Evolutionary conservation across 2,329 filamentous ascomycete genomes (phyloP).

Genomic region (Aureobasidium uvarum): DNA sequence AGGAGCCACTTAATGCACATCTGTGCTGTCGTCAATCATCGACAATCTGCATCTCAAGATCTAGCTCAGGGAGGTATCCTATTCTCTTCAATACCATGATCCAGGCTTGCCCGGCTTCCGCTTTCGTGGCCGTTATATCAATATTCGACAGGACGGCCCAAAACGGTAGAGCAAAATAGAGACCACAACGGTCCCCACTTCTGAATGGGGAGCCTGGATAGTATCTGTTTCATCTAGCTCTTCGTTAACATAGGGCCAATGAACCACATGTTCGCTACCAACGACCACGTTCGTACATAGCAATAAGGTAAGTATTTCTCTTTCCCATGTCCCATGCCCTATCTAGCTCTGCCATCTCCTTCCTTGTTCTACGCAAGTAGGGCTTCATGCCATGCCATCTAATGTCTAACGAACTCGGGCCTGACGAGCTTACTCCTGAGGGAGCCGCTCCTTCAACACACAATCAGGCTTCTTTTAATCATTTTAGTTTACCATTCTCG

Average conservation of each 20-base stretch:
- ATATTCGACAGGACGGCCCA: slow-evolving; percentile 7
- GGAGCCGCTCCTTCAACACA: background rate
- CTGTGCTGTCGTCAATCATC: background rate
- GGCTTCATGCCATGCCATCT: background rate
- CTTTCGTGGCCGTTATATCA: slow-evolving; percentile 10
- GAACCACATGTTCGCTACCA: slow-evolving; percentile 1
- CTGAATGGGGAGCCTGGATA: slow-evolving; percentile 1
- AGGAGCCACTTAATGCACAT: background rate
- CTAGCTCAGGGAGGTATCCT: no score
- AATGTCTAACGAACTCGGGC: background rate
- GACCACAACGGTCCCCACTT: slow-evolving; percentile 14
- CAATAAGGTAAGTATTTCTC: slow-evolving; percentile 18
- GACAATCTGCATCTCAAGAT: background rate
- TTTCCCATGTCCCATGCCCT: background rate
- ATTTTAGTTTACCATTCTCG: background rate
- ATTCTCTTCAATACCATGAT: background rate
- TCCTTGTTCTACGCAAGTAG: slow-evolving; percentile 1
- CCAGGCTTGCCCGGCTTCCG: background rate
- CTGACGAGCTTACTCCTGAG: slow-evolving; percentile 1
- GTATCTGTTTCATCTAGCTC: slow-evolving; percentile 10
- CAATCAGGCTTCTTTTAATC: background rate
- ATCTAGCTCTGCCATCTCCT: background rate
- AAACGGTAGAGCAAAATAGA: slow-evolving; percentile 7
- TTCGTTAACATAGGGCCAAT: slow-evolving; percentile 3
- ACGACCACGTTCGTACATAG: background rate